Evolutionary conservation across 768 basidiomycete species (phyloP).

Genomic region (Podaxis sp.): DNA sequence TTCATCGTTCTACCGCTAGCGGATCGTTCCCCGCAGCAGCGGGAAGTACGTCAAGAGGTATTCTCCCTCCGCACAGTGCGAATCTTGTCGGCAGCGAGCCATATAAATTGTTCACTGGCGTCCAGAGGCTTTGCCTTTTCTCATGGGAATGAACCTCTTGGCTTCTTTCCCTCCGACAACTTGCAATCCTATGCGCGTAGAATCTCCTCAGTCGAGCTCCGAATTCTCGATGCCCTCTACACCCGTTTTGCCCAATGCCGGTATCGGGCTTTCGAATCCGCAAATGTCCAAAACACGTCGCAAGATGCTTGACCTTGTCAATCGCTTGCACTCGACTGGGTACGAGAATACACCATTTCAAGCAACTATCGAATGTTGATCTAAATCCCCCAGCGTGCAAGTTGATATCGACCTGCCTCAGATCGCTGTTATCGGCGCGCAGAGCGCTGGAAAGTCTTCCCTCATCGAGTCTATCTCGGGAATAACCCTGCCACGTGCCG

Average conservation of each 20-base stretch:
- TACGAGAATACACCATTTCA: constrained; percentile 19
- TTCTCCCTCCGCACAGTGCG: background rate
- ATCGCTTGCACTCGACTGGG: constrained; percentile 55
- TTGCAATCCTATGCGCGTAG: background rate
- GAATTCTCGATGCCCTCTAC: background rate
- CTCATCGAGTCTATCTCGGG: constrained; percentile 65
- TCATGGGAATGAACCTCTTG: background rate
- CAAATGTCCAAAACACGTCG: constrained; percentile 34
- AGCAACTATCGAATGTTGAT: background rate
- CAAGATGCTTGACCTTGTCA: constrained; percentile 49
- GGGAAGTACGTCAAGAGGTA: background rate
- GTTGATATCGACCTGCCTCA: constrained; percentile 70
- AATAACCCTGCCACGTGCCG: constrained; percentile 48
- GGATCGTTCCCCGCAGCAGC: background rate
- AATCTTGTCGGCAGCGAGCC: background rate
- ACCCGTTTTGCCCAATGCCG: constrained; percentile 1
- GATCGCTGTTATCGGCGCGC: constrained; percentile 69
- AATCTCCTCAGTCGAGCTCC: background rate
- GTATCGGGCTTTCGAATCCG: constrained; percentile 47
- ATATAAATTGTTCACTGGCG: background rate
- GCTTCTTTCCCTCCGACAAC: background rate
- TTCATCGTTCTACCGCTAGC: background rate
- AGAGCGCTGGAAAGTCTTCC: constrained; percentile 64
- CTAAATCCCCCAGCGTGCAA: constrained; percentile 45
- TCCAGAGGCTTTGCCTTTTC: background rate